Evolutionary conservation across 768 basidiomycete species (phyloP).

Genomic region (Leccinum disarticulatum): DNA sequence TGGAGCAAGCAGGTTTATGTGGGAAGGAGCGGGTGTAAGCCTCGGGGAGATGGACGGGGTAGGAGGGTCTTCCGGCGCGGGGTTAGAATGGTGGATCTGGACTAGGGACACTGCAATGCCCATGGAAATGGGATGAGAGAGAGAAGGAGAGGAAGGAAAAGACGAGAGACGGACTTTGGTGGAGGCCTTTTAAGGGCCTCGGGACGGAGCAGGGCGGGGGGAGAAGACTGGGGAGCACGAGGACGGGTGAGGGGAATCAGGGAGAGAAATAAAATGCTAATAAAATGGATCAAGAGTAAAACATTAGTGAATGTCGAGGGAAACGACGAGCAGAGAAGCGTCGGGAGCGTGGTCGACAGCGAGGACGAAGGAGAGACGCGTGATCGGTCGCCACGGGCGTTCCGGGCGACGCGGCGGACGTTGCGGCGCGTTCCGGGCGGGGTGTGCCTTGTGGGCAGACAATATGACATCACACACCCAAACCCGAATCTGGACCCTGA

Average conservation of each 20-base stretch:
- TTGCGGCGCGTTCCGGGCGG: conserved; percentile 27
- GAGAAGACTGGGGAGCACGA: conserved; percentile 29
- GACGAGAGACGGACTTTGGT: conserved; percentile 24
- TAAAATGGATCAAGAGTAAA: conserved; percentile 8
- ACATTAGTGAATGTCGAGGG: conserved; percentile 17
- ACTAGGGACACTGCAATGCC: conserved; percentile 35
- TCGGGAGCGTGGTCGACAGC: conserved; percentile 25
- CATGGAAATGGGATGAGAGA: conserved; percentile 22
- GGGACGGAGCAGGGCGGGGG: conserved; percentile 27
- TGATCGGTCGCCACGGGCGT: conserved; percentile 23
- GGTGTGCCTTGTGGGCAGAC: conserved; percentile 22
- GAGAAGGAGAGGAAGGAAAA: neutral
- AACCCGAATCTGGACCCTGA: neutral
- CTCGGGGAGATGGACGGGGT: conserved; percentile 14
- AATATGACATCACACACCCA: neutral
- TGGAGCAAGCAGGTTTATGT: conserved; percentile 34
- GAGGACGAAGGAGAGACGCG: conserved; percentile 8
- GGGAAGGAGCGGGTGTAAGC: conserved; percentile 30
- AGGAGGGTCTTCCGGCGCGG: conserved; percentile 16
- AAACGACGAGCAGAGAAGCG: conserved; percentile 10
- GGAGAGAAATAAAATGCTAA: conserved; percentile 1
- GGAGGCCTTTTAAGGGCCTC: conserved; percentile 24
- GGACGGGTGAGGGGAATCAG: conserved; percentile 25
- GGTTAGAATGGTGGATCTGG: conserved; percentile 26
- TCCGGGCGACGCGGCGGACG: conserved; percentile 21